Evolutionary conservation across 2,329 filamentous ascomycete species (phyloP).

Genomic region (Calycina herbarum): DNA sequence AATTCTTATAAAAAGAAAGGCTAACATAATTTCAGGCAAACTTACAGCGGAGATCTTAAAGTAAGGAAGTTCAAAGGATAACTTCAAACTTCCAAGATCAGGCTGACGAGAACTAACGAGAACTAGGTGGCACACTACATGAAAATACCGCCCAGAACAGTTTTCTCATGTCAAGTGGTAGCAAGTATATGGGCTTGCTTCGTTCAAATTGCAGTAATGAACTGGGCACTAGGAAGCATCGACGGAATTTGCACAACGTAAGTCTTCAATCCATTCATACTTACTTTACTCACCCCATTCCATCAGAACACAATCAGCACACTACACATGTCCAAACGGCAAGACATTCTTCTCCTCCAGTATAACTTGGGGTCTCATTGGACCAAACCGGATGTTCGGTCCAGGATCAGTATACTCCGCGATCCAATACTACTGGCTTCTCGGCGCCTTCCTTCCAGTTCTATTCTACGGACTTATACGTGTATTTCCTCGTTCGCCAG

Average conservation of each 20-base stretch:
- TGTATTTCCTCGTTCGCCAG: conserved; percentile 58
- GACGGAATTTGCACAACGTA: conserved; percentile 59
- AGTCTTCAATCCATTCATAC: conserved; percentile 33
- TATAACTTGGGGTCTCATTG: conserved; percentile 71
- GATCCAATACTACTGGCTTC: conserved; percentile 71
- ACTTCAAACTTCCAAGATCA: neutral
- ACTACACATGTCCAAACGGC: conserved; percentile 57
- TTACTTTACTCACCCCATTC: conserved; percentile 42
- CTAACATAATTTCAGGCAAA: conserved; percentile 60
- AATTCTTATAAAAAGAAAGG: neutral
- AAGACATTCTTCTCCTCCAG: conserved; percentile 65
- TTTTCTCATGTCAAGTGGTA: conserved; percentile 48
- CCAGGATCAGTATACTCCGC: conserved; percentile 61
- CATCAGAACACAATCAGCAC: conserved; percentile 51
- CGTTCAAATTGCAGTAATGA: conserved; percentile 63
- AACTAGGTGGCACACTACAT: conserved; percentile 69
- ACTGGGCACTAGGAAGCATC: conserved; percentile 60
- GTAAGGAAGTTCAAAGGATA: conserved; percentile 14
- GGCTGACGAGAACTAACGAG: conserved; percentile 46
- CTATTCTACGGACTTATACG: conserved; percentile 56
- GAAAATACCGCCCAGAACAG: conserved; percentile 25
- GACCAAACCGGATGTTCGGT: conserved; percentile 69
- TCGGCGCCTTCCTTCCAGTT: conserved; percentile 64
- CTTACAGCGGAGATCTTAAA: conserved; percentile 26
- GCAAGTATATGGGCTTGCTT: conserved; percentile 59